Base-by-base conservation (phyloP, 1,284 basidiomycete species). In the Pholiota adiposa region DNA sequence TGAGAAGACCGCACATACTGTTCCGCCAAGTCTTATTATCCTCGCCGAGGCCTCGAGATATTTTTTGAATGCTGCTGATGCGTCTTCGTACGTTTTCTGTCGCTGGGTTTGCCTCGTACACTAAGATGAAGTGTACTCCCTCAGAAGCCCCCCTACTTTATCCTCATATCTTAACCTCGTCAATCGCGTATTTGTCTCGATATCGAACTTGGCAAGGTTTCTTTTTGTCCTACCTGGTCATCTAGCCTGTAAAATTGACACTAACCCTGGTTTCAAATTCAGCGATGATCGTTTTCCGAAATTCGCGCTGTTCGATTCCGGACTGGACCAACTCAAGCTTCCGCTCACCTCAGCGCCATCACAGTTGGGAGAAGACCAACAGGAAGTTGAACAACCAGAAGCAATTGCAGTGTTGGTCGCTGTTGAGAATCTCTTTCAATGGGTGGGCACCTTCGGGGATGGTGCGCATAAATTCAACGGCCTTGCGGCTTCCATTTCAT, bases 21-120 rank as follows among this genome's bases (percentile, higher is more conserved):
- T 69, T 33, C 63, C 79, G 0, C 86, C 87, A 21, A 76, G 78
- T 40, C 69, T 91, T 3, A 67, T 93, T 14, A 77, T 93, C 18
- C 69, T 93, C 16, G 81, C 85, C 55, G 90, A 91, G 62, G 77
- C 81, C 0, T 91, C 90, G 2, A 68, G 75, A 1, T 90, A 88
- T 69, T 86, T 91, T 65, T 59, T 77, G 23, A 54, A 56, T 60
- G 52, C 62, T 60, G 57, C 53, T 62, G 67, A 68, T 27, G 41
- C 67, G 18, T 65, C 66, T 51, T 68, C 72, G 58, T 73, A 68
- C 60, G 56, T 75, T 62, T 33, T 38, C 68, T 33, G 40, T 19
- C 40, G 54, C 25, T 36, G 34, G 14, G 25, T 6, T 38, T 16
- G 31, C 19, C 6, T 41, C 19, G 18, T 36, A 18, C 21, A 19